phyloP scores from a whole-genome alignment of 352 stramenopile genomes.

The Aphanomyces cochlioides region DNA sequence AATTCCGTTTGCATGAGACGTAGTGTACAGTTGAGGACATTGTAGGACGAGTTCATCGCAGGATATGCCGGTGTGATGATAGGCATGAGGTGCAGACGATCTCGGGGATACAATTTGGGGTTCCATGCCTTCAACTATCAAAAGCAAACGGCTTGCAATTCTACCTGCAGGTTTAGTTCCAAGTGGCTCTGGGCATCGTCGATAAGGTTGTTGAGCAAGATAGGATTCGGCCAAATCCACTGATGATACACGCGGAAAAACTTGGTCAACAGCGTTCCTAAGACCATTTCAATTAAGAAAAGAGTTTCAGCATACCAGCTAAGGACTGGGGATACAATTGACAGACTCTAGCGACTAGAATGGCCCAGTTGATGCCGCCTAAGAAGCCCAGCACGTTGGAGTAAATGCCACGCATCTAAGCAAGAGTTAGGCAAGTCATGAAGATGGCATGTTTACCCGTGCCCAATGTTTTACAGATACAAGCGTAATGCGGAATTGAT shows the following conservation, averaged over 20 bases:
- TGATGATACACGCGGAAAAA: constrained; percentile 96
- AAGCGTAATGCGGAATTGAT: constrained; percentile 87
- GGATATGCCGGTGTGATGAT: constrained; percentile 99
- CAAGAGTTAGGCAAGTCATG: not conserved
- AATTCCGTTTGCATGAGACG: constrained; percentile 90
- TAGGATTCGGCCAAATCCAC: constrained; percentile 96
- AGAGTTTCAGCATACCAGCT: not conserved
- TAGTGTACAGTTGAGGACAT: constrained; percentile 90
- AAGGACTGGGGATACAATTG: constrained; percentile 75
- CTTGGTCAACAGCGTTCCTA: constrained; percentile 82
- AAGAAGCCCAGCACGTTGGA: constrained; percentile 99
- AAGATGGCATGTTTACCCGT: constrained; percentile 32
- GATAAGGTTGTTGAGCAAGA: constrained; percentile 70
- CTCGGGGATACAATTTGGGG: constrained; percentile 70
- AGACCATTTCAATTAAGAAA: constrained; percentile 18
- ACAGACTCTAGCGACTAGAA: constrained; percentile 95
- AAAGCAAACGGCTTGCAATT: not conserved
- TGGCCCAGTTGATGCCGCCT: constrained; percentile 98
- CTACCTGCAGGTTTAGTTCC: not conserved
- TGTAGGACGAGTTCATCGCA: constrained; percentile 98
- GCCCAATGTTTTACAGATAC: constrained; percentile 90
- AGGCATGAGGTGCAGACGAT: constrained; percentile 95
- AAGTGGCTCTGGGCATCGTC: constrained; percentile 32
- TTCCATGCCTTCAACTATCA: constrained; percentile 81
- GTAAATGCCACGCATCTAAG: constrained; percentile 92